Base-by-base conservation (phyloP, 2,329 filamentous ascomycete species). In the Parasarocladium wereldwijsianum region DNA sequence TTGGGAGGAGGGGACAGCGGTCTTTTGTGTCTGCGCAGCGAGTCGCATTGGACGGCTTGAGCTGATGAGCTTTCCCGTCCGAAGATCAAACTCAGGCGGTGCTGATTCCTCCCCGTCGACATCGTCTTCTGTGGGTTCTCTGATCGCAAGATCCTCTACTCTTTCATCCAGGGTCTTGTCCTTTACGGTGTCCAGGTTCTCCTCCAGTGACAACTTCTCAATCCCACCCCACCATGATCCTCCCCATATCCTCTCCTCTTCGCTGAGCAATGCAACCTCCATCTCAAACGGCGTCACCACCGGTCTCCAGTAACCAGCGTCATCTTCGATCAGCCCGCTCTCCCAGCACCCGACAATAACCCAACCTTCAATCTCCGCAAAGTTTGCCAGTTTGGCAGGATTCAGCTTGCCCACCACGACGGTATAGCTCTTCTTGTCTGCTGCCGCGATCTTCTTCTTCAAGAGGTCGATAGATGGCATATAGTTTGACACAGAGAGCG, bases 321-420 rank as follows among this genome's bases (percentile, higher is more conserved):
- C 79, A 38, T 85, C 84, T 43, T 94, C 87, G 4, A 98, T 71
- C 29, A 96, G 58, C 35, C 81, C 84, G 50, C 86, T 93, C 57
- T 98, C 90, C 90, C 90, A 98, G 54, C 90, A 98, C 3, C 90
- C 87, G 8, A 98, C 82, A 0, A 96, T 85, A 0, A 96, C 85
- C 90, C 90, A 98, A 11, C 85, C 87, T 24, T 85, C 87, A 5
- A 98, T 72, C 52, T 98, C 90, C 34, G 79, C 73, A 55, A 98
- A 98, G 53, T 98, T 98, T 28, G 90, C 90, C 14, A 98, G 66
- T 52, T 98, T 98, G 21, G 86, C 87, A 0, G 86, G 77, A 46
- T 96, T 98, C 16, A 98, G 64, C 51, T 96, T 96, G 35, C 90
- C 90, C 0, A 98, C 90, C 2, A 98, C 90, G 27, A 98, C 83